Evolutionary conservation across 2,329 filamentous ascomycete genomes (phyloP), one percentile per base, ranked within the genome.

Genomic region (Ascochyta fabae): DNA sequence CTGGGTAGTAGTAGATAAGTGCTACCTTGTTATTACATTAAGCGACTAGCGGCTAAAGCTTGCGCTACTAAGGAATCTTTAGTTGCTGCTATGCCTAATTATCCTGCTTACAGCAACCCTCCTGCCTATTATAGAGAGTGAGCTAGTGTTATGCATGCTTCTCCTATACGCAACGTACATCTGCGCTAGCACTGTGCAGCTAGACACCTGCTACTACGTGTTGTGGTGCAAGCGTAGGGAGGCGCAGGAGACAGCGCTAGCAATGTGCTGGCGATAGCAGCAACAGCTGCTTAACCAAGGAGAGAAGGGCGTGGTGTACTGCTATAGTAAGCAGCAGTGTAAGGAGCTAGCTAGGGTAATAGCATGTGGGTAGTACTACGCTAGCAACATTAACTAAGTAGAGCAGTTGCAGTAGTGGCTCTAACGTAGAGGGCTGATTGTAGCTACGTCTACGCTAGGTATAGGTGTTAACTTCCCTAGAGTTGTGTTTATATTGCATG

Each of bases 251-350:
- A 55, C 6, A 43, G 50, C 46, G 33, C 3, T 61, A 19, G n/a
- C 8, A n/a, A 34, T 34, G 1, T 6, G 31, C 31, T 34, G 1
- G 31, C 13, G 8, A 34, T 8, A 29, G 19, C 27, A 47, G 29
- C n/a, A 26, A 13, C 6, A 31, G 42, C 51, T 63, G 23, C 46
- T 10, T 9, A 9, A 2, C 27, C 12, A 29, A 29, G 19, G 15
- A 44, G 36, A 58, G 45, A 61, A 62, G 38, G 41, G 53, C 16
- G 60, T 61, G 44, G 59, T 65, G 40, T 66, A 66, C 43, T 60
- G 46, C 46, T 29, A 24, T 5, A 62, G 55, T 35, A 59, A 56
- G 29, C 27, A 9, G 44, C 38, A 60, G 47, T 60, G 44, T 35
- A 29, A 66, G 29, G 5, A 34, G 16, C 34, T 67, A 19, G 53